Percentiles rank a stretch among this genome's conserved stretches.
phyloP scores from a whole-genome alignment of 2,329 filamentous ascomycete species.

The Diaporthe sp. region DNA sequence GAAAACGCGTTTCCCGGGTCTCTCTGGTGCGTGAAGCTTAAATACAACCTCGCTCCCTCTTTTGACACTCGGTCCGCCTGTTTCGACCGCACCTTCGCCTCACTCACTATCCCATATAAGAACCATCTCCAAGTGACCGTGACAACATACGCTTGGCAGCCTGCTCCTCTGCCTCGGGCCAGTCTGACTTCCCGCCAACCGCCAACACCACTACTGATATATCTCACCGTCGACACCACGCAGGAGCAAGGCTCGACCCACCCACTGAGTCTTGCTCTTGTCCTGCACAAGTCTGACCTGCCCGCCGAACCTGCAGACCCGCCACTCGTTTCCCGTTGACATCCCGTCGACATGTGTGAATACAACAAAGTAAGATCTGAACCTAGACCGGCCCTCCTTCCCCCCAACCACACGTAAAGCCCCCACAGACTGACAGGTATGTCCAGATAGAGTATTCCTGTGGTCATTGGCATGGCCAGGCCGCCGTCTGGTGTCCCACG shows the following conservation, averaged over 20 bases:
- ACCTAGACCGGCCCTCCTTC: neutral
- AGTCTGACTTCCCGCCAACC: neutral
- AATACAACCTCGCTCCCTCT: slow-evolving; percentile 28
- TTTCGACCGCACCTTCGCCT: neutral
- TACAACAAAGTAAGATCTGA: slow-evolving; percentile 38
- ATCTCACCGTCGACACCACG: neutral
- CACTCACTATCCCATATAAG: neutral
- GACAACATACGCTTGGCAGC: neutral
- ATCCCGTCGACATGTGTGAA: slow-evolving; percentile 35
- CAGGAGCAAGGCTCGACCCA: slow-evolving; percentile 25
- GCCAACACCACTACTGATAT: neutral
- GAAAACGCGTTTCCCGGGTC: slow-evolving; percentile 27
- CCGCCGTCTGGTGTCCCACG: slow-evolving; percentile 58
- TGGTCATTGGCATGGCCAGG: slow-evolving; percentile 63
- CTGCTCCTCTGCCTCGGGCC: neutral
- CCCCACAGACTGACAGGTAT: neutral
- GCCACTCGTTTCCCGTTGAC: slow-evolving; percentile 5
- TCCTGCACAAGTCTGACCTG: neutral
- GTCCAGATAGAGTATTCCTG: slow-evolving; percentile 63
- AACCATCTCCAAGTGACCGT: neutral
- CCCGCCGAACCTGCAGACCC: neutral
- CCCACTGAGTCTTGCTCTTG: slow-evolving; percentile 25
- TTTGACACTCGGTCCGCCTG: slow-evolving; percentile 10
- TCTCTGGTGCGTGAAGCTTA: slow-evolving; percentile 35
- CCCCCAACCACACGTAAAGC: neutral